phyloP scores from a whole-genome alignment of 306 rosid species.

The Ormosia semicastrata region DNA sequence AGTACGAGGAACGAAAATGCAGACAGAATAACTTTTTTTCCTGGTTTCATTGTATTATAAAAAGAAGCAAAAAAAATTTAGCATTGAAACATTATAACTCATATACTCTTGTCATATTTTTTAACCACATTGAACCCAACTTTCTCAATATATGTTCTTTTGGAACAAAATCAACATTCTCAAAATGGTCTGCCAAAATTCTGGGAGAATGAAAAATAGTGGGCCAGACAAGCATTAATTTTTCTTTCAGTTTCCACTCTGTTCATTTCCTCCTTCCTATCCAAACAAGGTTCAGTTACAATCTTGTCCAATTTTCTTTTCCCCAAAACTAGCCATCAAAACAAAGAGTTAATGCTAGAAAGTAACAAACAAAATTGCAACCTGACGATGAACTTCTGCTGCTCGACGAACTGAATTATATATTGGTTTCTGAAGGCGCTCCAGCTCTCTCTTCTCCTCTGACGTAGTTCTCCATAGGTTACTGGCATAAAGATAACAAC shows the following conservation, averaged over 20 bases:
- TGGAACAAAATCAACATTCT: neutral
- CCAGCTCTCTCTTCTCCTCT: constrained; percentile 98
- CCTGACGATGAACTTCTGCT: constrained; percentile 99
- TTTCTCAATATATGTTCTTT: neutral
- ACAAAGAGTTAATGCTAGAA: constrained; percentile 18
- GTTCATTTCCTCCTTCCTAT: constrained; percentile 6
- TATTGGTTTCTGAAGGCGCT: constrained; percentile 88
- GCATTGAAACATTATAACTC: neutral
- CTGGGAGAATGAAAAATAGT: neutral
- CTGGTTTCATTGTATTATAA: neutral
- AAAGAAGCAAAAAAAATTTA: neutral
- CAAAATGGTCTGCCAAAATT: neutral
- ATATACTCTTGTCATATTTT: neutral
- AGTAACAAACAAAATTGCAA: constrained; percentile 37
- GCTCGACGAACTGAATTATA: constrained; percentile 96
- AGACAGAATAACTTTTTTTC: neutral
- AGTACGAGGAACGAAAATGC: neutral
- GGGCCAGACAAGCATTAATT: neutral
- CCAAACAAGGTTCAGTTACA: neutral
- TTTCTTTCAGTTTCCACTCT: constrained; percentile 5
- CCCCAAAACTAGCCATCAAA: constrained; percentile 10
- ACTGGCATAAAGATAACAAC: constrained; percentile 41
- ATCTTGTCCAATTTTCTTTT: neutral
- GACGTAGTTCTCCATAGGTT: constrained; percentile 93
- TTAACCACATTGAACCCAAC: neutral